These are phyloP conservation scores for Russula compacta DNA, from an alignment of 768 basidiomycete species.

Conservation along the genomic window DNA sequence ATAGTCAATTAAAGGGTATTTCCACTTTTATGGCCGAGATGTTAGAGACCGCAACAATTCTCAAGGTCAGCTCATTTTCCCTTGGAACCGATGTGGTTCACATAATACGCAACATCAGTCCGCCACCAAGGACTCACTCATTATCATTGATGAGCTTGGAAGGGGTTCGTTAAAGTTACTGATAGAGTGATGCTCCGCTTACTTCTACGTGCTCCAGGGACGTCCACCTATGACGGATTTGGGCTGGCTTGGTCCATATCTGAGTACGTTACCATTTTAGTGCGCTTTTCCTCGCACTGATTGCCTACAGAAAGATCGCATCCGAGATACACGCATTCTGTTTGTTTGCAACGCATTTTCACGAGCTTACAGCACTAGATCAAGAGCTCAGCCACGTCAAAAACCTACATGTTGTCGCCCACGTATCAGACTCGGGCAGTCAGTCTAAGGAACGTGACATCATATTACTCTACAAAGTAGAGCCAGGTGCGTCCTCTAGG, in stretches of 20 bases:
- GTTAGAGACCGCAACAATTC: slow-evolving; percentile 95
- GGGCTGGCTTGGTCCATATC: slow-evolving; percentile 98
- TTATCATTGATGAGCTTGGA: slow-evolving; percentile 97
- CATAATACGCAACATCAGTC: slow-evolving; percentile 39
- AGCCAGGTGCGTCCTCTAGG: slow-evolving; percentile 49
- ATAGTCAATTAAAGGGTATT: slow-evolving; percentile 95
- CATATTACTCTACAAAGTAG: slow-evolving; percentile 63
- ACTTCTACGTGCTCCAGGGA: slow-evolving; percentile 41
- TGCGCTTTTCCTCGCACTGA: not conserved
- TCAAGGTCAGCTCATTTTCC: slow-evolving; percentile 47
- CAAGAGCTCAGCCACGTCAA: slow-evolving; percentile 81
- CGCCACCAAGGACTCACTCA: slow-evolving; percentile 83
- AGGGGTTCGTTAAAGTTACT: slow-evolving; percentile 42
- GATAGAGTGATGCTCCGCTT: not conserved
- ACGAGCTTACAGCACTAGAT: slow-evolving; percentile 88
- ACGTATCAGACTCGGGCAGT: slow-evolving; percentile 52
- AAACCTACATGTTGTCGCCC: slow-evolving; percentile 93
- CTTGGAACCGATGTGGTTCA: not conserved
- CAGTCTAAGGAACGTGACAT: slow-evolving; percentile 59
- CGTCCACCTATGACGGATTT: slow-evolving; percentile 96
- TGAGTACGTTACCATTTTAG: slow-evolving; percentile 47
- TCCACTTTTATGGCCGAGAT: slow-evolving; percentile 99
- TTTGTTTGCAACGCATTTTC: slow-evolving; percentile 96
- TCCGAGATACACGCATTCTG: slow-evolving; percentile 89
- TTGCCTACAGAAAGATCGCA: slow-evolving; percentile 68